phyloP scores from a whole-genome alignment of 768 basidiomycete species.

The Scleroderma citrinum region DNA sequence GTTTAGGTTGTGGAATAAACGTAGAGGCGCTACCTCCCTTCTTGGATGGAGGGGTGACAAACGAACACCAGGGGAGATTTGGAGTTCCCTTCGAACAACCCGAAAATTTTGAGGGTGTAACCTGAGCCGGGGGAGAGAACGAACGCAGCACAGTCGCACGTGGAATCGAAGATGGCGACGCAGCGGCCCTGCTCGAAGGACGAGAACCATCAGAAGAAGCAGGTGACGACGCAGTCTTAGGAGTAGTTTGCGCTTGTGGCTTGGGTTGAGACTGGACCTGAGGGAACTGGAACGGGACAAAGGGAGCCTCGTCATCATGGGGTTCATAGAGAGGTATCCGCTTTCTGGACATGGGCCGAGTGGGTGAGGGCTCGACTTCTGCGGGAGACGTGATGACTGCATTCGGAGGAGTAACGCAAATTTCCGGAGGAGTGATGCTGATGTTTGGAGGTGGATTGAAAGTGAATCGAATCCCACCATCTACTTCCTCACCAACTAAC shows the following conservation, averaged over 20 bases:
- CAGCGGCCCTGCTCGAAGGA: slow-evolving; percentile 10
- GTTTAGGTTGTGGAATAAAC: slow-evolving; percentile 58
- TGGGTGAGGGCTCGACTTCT: slow-evolving; percentile 9
- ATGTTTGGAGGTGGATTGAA: slow-evolving; percentile 53
- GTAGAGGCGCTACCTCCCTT: slow-evolving; percentile 44
- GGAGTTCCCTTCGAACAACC: slow-evolving; percentile 20
- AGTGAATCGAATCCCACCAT: slow-evolving; percentile 67
- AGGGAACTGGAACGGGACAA: slow-evolving; percentile 20
- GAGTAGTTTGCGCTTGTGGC: slow-evolving; percentile 6
- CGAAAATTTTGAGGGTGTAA: slow-evolving; percentile 31
- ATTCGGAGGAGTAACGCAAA: slow-evolving; percentile 24
- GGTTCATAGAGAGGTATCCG: slow-evolving; percentile 4
- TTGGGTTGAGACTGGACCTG: slow-evolving; percentile 7
- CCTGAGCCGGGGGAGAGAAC: slow-evolving; percentile 26
- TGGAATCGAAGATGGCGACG: slow-evolving; percentile 49
- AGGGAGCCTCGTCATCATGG: slow-evolving; percentile 20
- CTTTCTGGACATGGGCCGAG: slow-evolving; percentile 3
- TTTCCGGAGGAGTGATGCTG: slow-evolving; percentile 19
- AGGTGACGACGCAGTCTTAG: slow-evolving; percentile 9
- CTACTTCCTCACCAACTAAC: slow-evolving; percentile 52
- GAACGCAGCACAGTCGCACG: slow-evolving; percentile 35
- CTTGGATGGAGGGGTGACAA: slow-evolving; percentile 49
- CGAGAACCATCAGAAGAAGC: slow-evolving; percentile 3
- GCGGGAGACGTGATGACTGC: slow-evolving; percentile 15
- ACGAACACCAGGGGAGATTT: slow-evolving; percentile 23